Percentiles rank a stretch among this genome's conserved stretches.
These are phyloP conservation scores for Pseudoturritis turrita DNA, from an alignment of 345 rosid genomes.

Conservation along the genomic window DNA sequence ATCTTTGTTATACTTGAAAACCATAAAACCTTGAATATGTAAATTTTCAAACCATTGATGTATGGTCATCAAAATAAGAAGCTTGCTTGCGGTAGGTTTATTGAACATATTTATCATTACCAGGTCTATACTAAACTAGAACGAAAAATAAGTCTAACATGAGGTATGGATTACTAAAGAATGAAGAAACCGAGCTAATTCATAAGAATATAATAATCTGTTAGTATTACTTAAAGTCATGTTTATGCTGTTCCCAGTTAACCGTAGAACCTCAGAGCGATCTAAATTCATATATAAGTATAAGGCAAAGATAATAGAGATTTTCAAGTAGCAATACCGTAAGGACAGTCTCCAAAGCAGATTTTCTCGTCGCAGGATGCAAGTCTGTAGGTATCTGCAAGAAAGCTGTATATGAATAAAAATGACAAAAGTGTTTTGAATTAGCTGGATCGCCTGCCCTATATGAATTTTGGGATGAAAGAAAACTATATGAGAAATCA, in stretches of 20 bases:
- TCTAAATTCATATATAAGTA: background rate
- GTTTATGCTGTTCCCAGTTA: background rate
- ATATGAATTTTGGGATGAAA: background rate
- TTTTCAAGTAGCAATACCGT: slow-evolving; percentile 54
- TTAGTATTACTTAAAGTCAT: background rate
- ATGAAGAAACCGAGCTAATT: background rate
- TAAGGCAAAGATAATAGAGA: slow-evolving; percentile 2
- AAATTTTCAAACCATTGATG: background rate
- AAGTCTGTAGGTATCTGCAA: slow-evolving; percentile 91
- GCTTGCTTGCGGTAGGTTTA: background rate
- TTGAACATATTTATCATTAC: background rate
- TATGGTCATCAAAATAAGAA: background rate
- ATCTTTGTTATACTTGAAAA: background rate
- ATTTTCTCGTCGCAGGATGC: slow-evolving; percentile 90
- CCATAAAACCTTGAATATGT: background rate
- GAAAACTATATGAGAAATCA: background rate
- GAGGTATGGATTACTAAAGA: background rate
- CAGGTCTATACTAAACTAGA: background rate
- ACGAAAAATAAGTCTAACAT: background rate
- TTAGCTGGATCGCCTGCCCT: background rate
- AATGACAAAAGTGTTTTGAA: background rate
- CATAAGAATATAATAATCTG: background rate
- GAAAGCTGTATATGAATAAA: slow-evolving; percentile 1
- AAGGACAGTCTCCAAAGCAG: slow-evolving; percentile 91
- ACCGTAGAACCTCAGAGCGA: background rate